Evolutionary conservation across 768 basidiomycete species (phyloP), one percentile per base, ranked within the genome.

Genomic region (Mycena capillaripes): DNA sequence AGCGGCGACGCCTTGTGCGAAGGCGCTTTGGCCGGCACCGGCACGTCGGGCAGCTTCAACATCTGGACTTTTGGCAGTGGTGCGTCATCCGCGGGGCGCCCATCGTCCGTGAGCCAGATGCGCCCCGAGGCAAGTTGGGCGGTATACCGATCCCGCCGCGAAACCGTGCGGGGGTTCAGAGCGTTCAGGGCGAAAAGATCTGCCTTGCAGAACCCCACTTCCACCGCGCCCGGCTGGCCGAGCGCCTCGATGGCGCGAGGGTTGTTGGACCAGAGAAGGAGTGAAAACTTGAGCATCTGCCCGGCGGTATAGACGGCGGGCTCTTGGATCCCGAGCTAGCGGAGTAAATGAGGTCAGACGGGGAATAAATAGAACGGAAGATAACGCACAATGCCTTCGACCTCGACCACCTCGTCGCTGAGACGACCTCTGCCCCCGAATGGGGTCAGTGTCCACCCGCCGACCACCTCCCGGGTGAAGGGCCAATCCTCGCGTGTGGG

Each of bases 401-500:
- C 5, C 36, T 75, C 71, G 4, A 75, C 71, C 4, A 66, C 1
- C 55, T 75, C 63, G 23, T 70, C 74, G 21, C 68, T 62, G 8
- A 75, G 36, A 25, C 64, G 55, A 4, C 74, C 74, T 10, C 74
- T 23, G 14, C 74, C 71, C 5, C 74, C 74, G 48, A 75, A 72
- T 4, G 74, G 71, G 36, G 71, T 75, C 17, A 75, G 57, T 5
- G 68, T 75, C 74, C 71, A 72, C n/a, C 74, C 74, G 23, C 64
- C 71, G 17, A 72, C 53, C 3, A 50, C 44, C 46, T 75, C 74
- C 6, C 74, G 60, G 7, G 34, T n/a, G 55, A 69, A 72, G 0
- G 74, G 74, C 74, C 74, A 75, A 42, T 75, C 74, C 30, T 71
- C 74, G 36, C 67, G 70, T 23, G 62, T 57, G 1, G 74, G 70